phyloP scores from a whole-genome alignment of 345 rosid species.

The Fremontodendron californicum region DNA sequence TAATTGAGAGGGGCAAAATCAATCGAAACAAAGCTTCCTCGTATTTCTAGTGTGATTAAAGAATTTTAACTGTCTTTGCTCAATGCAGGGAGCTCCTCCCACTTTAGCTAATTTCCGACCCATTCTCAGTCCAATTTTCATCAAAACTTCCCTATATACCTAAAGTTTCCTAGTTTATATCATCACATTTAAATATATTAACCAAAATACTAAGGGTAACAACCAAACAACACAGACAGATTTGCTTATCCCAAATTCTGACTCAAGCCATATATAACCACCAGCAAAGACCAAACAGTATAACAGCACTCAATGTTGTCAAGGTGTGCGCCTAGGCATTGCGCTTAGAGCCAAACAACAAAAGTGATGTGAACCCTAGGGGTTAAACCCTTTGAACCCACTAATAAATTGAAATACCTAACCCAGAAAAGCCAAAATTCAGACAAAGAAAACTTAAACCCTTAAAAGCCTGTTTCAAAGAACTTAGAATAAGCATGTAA shows the following conservation, averaged over 20 bases:
- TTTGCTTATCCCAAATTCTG: neutral
- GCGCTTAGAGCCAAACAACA: too few relatives aligned
- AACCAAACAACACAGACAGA: neutral
- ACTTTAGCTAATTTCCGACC: neutral
- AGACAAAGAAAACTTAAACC: too few relatives aligned
- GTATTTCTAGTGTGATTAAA: neutral
- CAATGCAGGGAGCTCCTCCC: neutral
- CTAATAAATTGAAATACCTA: too few relatives aligned
- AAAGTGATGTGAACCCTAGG: too few relatives aligned
- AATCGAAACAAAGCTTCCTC: neutral
- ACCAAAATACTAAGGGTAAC: neutral
- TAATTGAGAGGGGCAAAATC: neutral
- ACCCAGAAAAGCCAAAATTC: too few relatives aligned
- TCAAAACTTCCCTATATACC: neutral
- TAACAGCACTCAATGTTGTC: too few relatives aligned
- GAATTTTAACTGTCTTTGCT: neutral
- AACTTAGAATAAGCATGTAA: too few relatives aligned
- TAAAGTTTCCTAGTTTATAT: neutral
- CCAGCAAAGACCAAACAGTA: neutral
- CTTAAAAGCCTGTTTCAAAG: too few relatives aligned
- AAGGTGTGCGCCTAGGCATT: too few relatives aligned
- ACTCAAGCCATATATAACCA: neutral
- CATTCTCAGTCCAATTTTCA: neutral
- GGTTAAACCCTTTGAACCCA: too few relatives aligned
- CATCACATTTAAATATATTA: neutral